Percentiles rank a stretch among this genome's conserved stretches.
Conservation (phyloP, 1,284 basidiomycete species). For the Irpex sp. region DNA sequence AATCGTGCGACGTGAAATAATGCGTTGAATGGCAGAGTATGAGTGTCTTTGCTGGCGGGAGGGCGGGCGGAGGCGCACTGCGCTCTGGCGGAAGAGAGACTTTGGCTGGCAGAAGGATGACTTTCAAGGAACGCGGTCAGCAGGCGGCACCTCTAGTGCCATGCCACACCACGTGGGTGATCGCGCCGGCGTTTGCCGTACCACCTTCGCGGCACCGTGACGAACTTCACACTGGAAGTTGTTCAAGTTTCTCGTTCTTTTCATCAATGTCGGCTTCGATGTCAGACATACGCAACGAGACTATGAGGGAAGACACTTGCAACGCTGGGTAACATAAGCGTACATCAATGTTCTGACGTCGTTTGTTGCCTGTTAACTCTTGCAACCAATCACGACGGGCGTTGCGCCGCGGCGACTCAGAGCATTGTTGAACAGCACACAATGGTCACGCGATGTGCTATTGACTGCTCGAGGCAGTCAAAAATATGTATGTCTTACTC, state of each 20-base stretch:
- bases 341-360: not conserved
- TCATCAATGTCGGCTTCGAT: no score
- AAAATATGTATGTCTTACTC: not conserved
- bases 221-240: not conserved
- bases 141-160: not conserved
- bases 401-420: not conserved
- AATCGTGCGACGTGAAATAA: conserved; percentile 15
- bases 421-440: not conserved
- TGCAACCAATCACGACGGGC: not conserved
- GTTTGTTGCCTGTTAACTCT: not conserved
- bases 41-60: conserved; percentile 24
- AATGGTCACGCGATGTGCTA: not conserved
- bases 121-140: not conserved
- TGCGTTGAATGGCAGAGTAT: conserved; percentile 15
- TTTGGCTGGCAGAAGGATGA: not conserved
- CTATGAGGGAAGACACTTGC: no score
- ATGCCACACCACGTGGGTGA: conserved; percentile 1
- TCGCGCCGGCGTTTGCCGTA: not conserved
- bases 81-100: conserved; percentile 36
- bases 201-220: not conserved
- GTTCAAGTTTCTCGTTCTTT: no score
- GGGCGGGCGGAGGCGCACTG: conserved; percentile 44
- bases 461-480: not conserved
- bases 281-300: no score
- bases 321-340: not conserved